Evolutionary conservation across 73 alveolate species (phyloP).

Genomic region (Strombidium stylifer): DNA sequence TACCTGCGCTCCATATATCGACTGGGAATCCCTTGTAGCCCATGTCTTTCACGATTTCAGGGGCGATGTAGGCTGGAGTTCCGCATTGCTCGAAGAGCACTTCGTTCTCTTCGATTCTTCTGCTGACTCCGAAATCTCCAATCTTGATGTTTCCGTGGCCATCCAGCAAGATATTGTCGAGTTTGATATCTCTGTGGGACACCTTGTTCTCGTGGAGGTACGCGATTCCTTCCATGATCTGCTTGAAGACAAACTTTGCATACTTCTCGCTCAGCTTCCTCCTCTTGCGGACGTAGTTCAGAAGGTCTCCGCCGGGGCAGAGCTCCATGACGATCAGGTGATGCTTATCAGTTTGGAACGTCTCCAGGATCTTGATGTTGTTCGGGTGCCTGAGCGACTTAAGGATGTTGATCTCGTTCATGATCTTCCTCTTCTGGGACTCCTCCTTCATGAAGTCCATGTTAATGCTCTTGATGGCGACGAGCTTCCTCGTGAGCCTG

Average conservation of each 20-base stretch:
- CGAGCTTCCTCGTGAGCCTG: conserved; percentile 29
- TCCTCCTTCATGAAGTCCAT: conserved; percentile 56
- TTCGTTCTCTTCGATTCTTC: conserved; percentile 20
- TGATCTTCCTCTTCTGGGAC: conserved; percentile 39
- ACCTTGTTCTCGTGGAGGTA: conserved; percentile 40
- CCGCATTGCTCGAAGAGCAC: conserved; percentile 60
- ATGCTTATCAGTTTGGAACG: conserved; percentile 81
- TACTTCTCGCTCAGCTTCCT: conserved; percentile 75
- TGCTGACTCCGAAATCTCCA: conserved; percentile 65
- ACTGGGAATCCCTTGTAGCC: conserved; percentile 59
- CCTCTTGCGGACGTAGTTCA: conserved; percentile 75
- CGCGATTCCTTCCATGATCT: conserved; percentile 60
- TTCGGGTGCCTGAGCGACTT: conserved; percentile 54
- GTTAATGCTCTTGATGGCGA: conserved; percentile 56
- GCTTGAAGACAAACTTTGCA: conserved; percentile 78
- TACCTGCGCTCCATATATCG: conserved; percentile 72
- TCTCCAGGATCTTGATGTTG: conserved; percentile 76
- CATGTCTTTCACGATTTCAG: conserved; percentile 51
- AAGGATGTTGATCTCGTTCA: conserved; percentile 49
- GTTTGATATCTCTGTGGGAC: conserved; percentile 61
- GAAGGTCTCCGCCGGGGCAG: conserved; percentile 87
- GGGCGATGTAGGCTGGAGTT: conserved; percentile 73
- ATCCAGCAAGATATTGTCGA: conserved; percentile 57
- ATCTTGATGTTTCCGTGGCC: conserved; percentile 58
- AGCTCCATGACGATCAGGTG: conserved; percentile 82